Percentiles rank a stretch among this genome's conserved stretches.
Evolutionary conservation across 73 alveolate genomes (phyloP).

Genomic region (Tetrahymena thermophila): DNA sequence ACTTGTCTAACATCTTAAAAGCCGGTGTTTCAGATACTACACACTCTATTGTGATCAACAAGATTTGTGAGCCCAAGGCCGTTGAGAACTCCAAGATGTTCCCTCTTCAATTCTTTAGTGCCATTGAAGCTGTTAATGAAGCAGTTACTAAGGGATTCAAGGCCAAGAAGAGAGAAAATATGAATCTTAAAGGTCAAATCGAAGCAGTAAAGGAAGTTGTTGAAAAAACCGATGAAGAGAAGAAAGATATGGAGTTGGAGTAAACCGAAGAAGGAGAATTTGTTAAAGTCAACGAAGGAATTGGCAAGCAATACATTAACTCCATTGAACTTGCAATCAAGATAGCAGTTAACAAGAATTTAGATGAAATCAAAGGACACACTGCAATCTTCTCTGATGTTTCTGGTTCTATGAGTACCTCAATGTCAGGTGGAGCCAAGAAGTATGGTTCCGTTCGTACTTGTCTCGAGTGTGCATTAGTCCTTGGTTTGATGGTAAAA

Average conservation of each 20-base stretch:
- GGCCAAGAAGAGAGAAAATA: neutral
- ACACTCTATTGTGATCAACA: constrained; percentile 7
- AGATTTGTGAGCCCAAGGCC: constrained; percentile 8
- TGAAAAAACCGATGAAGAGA: neutral
- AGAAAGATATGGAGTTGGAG: neutral
- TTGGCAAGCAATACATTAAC: neutral
- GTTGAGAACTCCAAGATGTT: constrained; percentile 20
- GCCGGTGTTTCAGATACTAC: constrained; percentile 36
- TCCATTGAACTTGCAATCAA: constrained; percentile 26
- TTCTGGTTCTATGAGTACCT: constrained; percentile 12
- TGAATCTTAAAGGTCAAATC: neutral
- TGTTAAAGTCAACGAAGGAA: neutral
- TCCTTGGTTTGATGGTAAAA: neutral
- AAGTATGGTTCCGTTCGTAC: neutral
- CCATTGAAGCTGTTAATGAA: neutral
- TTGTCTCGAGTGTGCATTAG: neutral
- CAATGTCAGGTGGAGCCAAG: constrained; percentile 32
- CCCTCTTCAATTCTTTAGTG: constrained; percentile 39
- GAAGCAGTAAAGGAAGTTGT: neutral
- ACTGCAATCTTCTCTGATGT: neutral
- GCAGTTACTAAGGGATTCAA: neutral
- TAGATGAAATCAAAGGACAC: neutral
- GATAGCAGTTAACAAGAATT: constrained; percentile 29
- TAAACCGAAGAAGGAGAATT: neutral
- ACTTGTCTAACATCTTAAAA: constrained; percentile 26